These are phyloP conservation scores for Apocynum venetum DNA, from an alignment of 257 asterid species.

Conservation along the genomic window DNA sequence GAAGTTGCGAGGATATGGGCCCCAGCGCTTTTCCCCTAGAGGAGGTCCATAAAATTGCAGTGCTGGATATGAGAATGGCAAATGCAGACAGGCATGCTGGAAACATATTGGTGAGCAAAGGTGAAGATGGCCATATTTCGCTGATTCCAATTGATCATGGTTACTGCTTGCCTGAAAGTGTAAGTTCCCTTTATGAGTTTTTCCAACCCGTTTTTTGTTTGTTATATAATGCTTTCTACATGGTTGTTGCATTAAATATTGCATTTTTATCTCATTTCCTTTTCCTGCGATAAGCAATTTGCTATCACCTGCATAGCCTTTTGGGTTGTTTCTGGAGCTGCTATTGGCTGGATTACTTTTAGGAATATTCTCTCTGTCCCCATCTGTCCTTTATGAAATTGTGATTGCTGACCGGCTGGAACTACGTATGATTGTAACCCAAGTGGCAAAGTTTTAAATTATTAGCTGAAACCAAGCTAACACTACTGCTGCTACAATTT, in stretches of 20 bases:
- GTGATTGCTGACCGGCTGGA: background rate
- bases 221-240: background rate
- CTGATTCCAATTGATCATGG: conserved; percentile 95
- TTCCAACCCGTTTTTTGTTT: background rate
- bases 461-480: background rate
- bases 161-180: conserved; percentile 88
- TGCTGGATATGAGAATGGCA: conserved; percentile 83
- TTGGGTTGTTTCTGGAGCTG: background rate
- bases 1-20: conserved; percentile 93
- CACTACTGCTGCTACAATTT: background rate
- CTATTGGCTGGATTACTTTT: background rate
- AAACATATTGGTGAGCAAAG: conserved; percentile 65
- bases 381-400: background rate
- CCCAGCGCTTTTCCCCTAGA: conserved; percentile 68
- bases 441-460: background rate
- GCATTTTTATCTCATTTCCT: background rate
- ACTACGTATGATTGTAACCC: background rate
- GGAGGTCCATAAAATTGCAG: conserved; percentile 89
- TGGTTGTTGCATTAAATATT: background rate
- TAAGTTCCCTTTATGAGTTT: conserved; percentile 38
- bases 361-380: background rate
- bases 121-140: conserved; percentile 55
- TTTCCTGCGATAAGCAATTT: background rate
- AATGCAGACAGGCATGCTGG: conserved; percentile 95
- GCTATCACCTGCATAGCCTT: background rate